Evolutionary conservation across 2,329 filamentous ascomycete genomes (phyloP), one percentile per base, ranked within the genome.

Genomic region (Claviceps africana): DNA sequence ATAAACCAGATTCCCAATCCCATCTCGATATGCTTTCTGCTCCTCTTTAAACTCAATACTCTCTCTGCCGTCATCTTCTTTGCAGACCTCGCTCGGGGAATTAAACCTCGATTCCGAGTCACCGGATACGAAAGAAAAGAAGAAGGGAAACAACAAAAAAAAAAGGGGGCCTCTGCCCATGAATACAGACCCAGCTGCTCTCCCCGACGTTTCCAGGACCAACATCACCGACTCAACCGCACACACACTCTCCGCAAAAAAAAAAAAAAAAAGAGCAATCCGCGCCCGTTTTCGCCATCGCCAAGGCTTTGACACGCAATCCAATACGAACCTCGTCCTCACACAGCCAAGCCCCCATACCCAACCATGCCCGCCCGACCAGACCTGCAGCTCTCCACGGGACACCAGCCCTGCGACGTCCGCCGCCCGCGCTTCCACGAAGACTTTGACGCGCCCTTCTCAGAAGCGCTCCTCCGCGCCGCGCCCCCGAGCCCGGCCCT

Each of bases 381-480:
- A 53, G 55, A 47, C n/a, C 33, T 55, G 28, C 53, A 45, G 47
- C 52, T 56, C 45, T 17, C 44, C 48, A 48, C 53, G 10, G 33
- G 52, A 3, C 43, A 30, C 28, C 39, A 19, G 5, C 37, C 48
- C 47, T 48, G 48, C 50, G 58, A 61, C 6, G 43, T 56, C 51
- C 58, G 59, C 45, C 65, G 60, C 48, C 67, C 67, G 15, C 64
- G 66, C 33, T 69, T 69, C 55, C 62, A 53, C 54, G 67, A 69
- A 55, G 64, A 69, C 51, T 69, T 69, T 53, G 62, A 69, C 53
- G 67, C 66, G 2, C 67, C 67, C 17, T 68, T 69, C 55, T 68
- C 64, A 37, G 62, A 64, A 55, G 62, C 61, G 8, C 59, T 69
- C 31, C 55, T 67, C 55, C 64, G 66, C 50, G 59, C 62, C 45